Percentiles rank a stretch among this genome's conserved stretches.
phyloP scores from a whole-genome alignment of 331 rosid species.

The Quercus tomentella region DNA sequence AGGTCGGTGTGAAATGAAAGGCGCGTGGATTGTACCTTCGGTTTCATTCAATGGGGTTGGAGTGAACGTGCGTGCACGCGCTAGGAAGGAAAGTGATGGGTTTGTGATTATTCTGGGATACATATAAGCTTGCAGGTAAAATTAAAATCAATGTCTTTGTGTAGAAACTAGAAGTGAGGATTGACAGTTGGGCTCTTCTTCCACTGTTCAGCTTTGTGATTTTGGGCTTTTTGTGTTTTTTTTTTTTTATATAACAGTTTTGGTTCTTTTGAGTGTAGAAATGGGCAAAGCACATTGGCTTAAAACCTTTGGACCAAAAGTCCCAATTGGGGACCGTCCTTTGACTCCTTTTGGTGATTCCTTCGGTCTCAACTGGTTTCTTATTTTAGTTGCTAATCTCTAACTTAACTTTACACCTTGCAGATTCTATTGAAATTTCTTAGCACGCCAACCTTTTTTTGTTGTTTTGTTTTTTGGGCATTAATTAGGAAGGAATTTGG shows the following conservation, averaged over 20 bases:
- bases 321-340: background rate
- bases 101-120: too few relatives aligned
- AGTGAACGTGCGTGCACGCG: too few relatives aligned
- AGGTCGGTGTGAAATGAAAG: background rate
- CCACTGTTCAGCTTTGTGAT: background rate
- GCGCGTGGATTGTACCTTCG: background rate
- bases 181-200: background rate
- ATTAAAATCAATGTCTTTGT: background rate
- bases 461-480: background rate
- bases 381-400: background rate
- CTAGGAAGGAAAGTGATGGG: too few relatives aligned
- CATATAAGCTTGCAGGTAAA: too few relatives aligned
- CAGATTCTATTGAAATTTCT: background rate
- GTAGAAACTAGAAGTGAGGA: background rate
- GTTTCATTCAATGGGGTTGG: too few relatives aligned
- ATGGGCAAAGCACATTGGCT: background rate
- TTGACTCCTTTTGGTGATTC: background rate
- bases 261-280: background rate
- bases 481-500: too few relatives aligned
- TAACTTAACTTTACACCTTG: background rate
- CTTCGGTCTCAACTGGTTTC: background rate
- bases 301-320: background rate
- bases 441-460: background rate
- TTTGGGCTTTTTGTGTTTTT: background rate
- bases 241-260: background rate